These are phyloP conservation scores for Monosporozyma unispora DNA, from an alignment of 805 yeast species.

Conservation along the genomic window DNA sequence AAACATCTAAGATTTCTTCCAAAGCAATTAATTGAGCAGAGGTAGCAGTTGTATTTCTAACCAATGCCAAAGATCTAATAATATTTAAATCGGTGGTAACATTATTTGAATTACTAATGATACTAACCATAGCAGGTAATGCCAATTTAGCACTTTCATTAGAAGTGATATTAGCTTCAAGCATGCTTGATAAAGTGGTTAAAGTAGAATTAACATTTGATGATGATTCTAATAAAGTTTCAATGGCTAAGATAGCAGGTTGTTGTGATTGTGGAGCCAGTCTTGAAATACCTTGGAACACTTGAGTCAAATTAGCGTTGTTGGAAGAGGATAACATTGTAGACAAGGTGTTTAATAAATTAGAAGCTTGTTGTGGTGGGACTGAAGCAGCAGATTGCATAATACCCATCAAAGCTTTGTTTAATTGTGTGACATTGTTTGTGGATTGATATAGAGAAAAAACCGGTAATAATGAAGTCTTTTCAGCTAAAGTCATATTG, in stretches of 20 bases:
- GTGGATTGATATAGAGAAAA: slow-evolving; percentile 17
- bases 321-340: background rate
- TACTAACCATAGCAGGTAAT: slow-evolving; percentile 13
- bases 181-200: slow-evolving; percentile 10
- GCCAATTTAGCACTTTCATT: slow-evolving; percentile 17
- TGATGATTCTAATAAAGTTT: slow-evolving; percentile 12
- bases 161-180: slow-evolving; percentile 16
- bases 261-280: slow-evolving; percentile 11
- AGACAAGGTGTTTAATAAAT: slow-evolving; percentile 13
- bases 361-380: slow-evolving; percentile 10
- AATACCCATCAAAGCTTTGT: slow-evolving; percentile 12
- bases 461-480: slow-evolving; percentile 20
- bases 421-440: slow-evolving; percentile 17
- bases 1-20: slow-evolving; percentile 13
- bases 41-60: slow-evolving; percentile 15
- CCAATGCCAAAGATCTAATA: slow-evolving; percentile 15
- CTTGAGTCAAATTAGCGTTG: background rate
- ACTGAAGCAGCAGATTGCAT: slow-evolving; percentile 11
- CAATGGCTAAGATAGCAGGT: slow-evolving; percentile 16
- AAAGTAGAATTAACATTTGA: slow-evolving; percentile 15
- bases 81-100: slow-evolving; percentile 13
- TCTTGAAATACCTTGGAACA: slow-evolving; percentile 10
- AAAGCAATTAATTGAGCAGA: slow-evolving; percentile 18
- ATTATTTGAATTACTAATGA: slow-evolving; percentile 14
- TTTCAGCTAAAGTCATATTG: slow-evolving; percentile 17